Base-by-base conservation (phyloP, 345 rosid species). In the Combretum micranthum region DNA sequence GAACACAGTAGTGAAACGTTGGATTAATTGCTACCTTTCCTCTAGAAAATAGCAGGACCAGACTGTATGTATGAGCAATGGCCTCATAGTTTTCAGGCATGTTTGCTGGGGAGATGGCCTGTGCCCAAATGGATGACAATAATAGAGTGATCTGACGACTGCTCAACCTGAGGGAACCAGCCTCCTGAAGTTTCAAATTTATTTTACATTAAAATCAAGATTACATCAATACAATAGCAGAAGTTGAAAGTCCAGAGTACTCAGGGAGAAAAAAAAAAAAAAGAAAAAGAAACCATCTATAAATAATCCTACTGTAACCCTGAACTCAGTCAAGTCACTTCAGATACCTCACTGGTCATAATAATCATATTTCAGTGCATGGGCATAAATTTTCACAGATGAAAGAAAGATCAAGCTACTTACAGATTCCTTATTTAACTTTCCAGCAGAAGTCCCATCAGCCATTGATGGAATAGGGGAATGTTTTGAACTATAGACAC, bases 111-210 rank as follows among this genome's bases (percentile, higher is more conserved):
- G 90, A 90, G 65, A 94, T 72, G 26, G 97, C 85, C 72, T 83
- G 88, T 55, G 88, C 95, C 96, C 97, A 94, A 62, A 94, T 73
- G 63, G 97, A 87, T 70, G 96, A 87, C 59, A 90, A 91, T 77
- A 90, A 70, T 58, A 90, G 88, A 68, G 85, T 80, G 65, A 94
- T 94, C 83, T 94, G 99, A 69, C 71, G 86, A 70, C 90, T 90
- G 61, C 95, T 90, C 78, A 94, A 70, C 77, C 97, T 83, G 66
- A 87, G 74, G 64, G 77, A 80, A 69, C 63, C 67, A 67, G 69
- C 75, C 64, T 77, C 96, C 96, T 90, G 87, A 62, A 52, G 55
- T 48, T 59, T 55, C 61, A 58, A 15, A 26, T 47, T 49, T 15
- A 56, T 65, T 39, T 49, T 60, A 15, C 50, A 43, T 44, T 60